Evolutionary conservation across 164 flowering plant genomes (phyloP), one percentile per base, ranked within the genome.

Genomic region (Vitis riparia): DNA sequence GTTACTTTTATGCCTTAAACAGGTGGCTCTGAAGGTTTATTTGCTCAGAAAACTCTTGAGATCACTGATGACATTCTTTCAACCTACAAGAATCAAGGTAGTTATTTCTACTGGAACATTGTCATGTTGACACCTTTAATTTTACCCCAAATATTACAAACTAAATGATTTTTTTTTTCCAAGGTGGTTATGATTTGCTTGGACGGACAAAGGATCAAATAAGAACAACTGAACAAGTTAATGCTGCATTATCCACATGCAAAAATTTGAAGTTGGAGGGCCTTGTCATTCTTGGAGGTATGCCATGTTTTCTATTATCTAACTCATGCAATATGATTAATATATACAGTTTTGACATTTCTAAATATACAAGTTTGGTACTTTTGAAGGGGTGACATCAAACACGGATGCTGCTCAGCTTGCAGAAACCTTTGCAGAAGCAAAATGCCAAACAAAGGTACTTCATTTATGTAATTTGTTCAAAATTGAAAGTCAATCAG

Each of bases 331-430:
- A 12, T 5, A 59, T 51, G 15, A 17, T 10, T 49, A 15, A 51
- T 8, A 27, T 59, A 44, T 16, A 7, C 29, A 13, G 3, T 2
- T 19, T 57, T 16, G 7, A 11, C n/a, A 15, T 68, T 71, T 11
- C 30, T 69, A 47, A 55, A 29, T 57, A 13, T 23, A 5, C 16
- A 11, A 47, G 13, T 59, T 37, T 73, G 49, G 56, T 66, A 10
- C 12, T 79, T 59, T 69, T 82, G 70, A 63, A 95, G 99, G 99
- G 73, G 98, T 95, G 55, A 95, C 98, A 58, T 95, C 99, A 69
- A 95, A 95, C 82, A 91, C 97, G 3, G 99, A 95, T 82, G 99
- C 99, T 79, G 99, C 99, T 74, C 93, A 91, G 67, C 93, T 95
- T 66, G 99, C 99, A 55, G 98, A 95, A 82, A 91, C 91, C 47